Evolutionary conservation across 2,329 filamentous ascomycete species (phyloP), one percentile per base, ranked within the genome.

Genomic region (Amauroascus verrucosus): DNA sequence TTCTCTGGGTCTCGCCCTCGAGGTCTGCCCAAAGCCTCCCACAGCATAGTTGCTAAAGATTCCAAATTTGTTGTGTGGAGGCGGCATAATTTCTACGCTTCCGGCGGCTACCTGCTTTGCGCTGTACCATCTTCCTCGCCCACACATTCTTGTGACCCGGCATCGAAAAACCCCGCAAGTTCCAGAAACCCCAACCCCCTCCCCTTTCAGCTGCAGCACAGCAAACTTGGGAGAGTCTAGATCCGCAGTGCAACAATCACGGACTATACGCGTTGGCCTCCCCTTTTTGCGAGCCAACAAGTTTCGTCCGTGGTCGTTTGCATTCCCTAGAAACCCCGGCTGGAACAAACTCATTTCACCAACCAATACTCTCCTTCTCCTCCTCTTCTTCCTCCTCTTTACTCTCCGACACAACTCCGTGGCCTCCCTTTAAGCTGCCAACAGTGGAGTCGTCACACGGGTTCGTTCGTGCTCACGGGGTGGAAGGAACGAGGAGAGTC

Each of bases 401-500:
- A 11, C 28, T 7, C 28, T 8, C 1, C 5, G n/a, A 37, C 2
- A 40, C 2, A 22, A 7, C 20, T 16, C 28, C 11, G n/a, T 13
- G 30, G 37, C 32, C 26, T 35, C 38, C 14, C 14, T 24, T n/a
- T 26, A 38, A 47, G 16, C 37, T 35, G 51, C 51, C 51, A 28
- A 53, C 43, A 14, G 33, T 53, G 51, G 51, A 53, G 51, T 48
- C 51, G 51, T 20, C 33, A 53, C 22, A 45, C 40, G 40, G 43
- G 26, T 18, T 48, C 44, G 24, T 35, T 44, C 43, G 51, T 48
- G 45, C 51, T 14, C 11, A 46, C 43, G 51, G 43, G 43, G 53
- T 41, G 49, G 56, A 51, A 50, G 49, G 53, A 48, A 50, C 43
- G 49, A 28, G 43, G 30, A 53, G 56, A 55, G 56, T 57, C 5